Evolutionary conservation across 768 basidiomycete genomes (phyloP), one percentile per base, ranked within the genome.

Genomic region (Termitomyces sp.): DNA sequence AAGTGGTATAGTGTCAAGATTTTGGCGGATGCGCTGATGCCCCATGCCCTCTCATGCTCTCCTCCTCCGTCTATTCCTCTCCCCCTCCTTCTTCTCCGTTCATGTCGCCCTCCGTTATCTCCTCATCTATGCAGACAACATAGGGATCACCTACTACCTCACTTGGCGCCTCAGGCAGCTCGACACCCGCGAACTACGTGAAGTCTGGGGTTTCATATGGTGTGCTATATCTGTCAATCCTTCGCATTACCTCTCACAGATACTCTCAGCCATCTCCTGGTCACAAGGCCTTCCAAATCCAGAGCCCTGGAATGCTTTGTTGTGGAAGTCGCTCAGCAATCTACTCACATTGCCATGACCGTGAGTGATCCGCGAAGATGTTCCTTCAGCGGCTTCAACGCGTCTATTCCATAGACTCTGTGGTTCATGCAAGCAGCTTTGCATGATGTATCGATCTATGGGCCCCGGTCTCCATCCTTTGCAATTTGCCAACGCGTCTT

Each of bases 391-490:
- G 19, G 60, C 59, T 53, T 53, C 39, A 57, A 35, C 30, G 56
- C 56, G 56, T 46, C 64, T 34, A 62, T 47, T 27, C 23, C 27
- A 48, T 67, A 95, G 94, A 98, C 97, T 0, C 74, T 99, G 44
- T 98, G 96, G 94, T 97, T 95, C 72, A 95, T 98, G 89, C 97
- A 98, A 81, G 92, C 96, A 16, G 85, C 90, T 27, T 78, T 99
- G 19, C 84, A 83, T 56, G 97, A 99, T 70, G 77, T 98, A 8
- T 80, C 86, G 0, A 64, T 71, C 58, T 46, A 71, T 44, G 78
- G 75, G 14, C 79, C 84, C 51, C 80, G 84, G 47, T 86, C 92
- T 3, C 81, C 74, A 42, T 91, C 94, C 0, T 98, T 98, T 72
- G 75, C 83, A 47, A 88, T 96, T 56, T 98, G 97, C 70, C 93